Percentiles rank a stretch among this genome's conserved stretches.
Conservation (phyloP, 2,329 filamentous ascomycete genomes). For the Colletotrichum incanum region DNA sequence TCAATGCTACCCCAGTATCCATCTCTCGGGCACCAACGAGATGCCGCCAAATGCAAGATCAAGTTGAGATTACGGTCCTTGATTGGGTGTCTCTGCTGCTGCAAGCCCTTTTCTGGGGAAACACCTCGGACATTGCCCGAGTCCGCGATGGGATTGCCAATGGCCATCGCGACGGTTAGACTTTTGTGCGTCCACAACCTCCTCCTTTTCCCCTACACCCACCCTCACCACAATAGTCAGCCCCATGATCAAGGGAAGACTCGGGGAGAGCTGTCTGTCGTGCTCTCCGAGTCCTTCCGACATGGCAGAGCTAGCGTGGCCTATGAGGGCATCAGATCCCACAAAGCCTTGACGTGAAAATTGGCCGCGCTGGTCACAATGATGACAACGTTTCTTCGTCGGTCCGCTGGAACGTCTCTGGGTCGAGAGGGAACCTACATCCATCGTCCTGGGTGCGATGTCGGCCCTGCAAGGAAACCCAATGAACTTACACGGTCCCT, state of each 20-base stretch:
- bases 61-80: slow-evolving; percentile 16
- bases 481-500: slow-evolving; percentile 20
- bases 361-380: background rate
- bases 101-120: slow-evolving; percentile 26
- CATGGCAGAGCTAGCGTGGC: background rate
- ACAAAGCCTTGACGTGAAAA: slow-evolving; percentile 7
- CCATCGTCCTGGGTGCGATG: background rate
- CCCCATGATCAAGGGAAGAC: slow-evolving; percentile 26
- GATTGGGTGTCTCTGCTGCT: slow-evolving; percentile 14
- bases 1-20: slow-evolving; percentile 28
- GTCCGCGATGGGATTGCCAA: slow-evolving; percentile 24
- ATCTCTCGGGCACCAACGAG: slow-evolving; percentile 39
- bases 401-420: background rate
- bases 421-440: background rate
- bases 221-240: slow-evolving; percentile 10
- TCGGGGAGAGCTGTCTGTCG: slow-evolving; percentile 18
- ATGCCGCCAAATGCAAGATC: slow-evolving; percentile 37
- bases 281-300: slow-evolving; percentile 33
- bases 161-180: slow-evolving; percentile 26
- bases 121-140: slow-evolving; percentile 39
- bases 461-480: slow-evolving; percentile 12
- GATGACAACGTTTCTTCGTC: background rate
- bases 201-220: slow-evolving; percentile 30
- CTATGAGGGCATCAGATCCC: slow-evolving; percentile 5
- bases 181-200: slow-evolving; percentile 35